Percentiles rank a stretch among this genome's conserved stretches.
phyloP scores from a whole-genome alignment of 352 stramenopile species.

The Plasmopara viticola region DNA sequence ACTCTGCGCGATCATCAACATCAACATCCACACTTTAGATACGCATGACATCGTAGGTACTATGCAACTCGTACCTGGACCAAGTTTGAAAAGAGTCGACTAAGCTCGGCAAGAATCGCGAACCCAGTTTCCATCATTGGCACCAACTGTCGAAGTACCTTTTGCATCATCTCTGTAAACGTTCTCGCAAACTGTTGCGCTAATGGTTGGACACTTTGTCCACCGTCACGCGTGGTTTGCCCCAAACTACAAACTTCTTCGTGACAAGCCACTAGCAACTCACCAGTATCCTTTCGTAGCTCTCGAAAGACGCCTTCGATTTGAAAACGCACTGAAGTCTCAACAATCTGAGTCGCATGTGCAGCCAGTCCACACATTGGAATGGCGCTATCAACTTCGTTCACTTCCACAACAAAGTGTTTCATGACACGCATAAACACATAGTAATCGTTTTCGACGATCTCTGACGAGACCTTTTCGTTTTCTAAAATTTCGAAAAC shows the following conservation, averaged over 20 bases:
- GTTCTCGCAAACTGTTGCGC: conserved; percentile 45
- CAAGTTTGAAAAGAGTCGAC: conserved; percentile 65
- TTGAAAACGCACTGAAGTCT: conserved; percentile 69
- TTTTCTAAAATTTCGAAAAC: conserved; percentile 24
- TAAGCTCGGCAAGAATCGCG: conserved; percentile 64
- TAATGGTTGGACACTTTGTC: conserved; percentile 45
- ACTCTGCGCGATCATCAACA: conserved; percentile 19
- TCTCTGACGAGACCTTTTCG: conserved; percentile 18
- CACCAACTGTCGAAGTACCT: conserved; percentile 73
- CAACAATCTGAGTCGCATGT: conserved; percentile 45
- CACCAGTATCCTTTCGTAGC: conserved; percentile 50
- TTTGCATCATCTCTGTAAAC: conserved; percentile 73
- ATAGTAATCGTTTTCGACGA: conserved; percentile 62
- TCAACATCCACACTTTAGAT: no score
- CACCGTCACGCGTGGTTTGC: conserved; percentile 22
- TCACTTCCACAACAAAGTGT: conserved; percentile 59
- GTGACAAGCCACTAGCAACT: conserved; percentile 49
- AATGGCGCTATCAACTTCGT: conserved; percentile 45
- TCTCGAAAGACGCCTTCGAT: conserved; percentile 68
- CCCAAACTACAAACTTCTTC: conserved; percentile 36
- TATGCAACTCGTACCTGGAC: conserved; percentile 39
- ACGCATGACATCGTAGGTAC: no score
- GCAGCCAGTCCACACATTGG: conserved; percentile 45
- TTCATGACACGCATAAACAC: conserved; percentile 82
- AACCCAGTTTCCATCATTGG: conserved; percentile 64